Evolutionary conservation across 345 rosid species (phyloP).

Genomic region (Euphorbia peplus): DNA sequence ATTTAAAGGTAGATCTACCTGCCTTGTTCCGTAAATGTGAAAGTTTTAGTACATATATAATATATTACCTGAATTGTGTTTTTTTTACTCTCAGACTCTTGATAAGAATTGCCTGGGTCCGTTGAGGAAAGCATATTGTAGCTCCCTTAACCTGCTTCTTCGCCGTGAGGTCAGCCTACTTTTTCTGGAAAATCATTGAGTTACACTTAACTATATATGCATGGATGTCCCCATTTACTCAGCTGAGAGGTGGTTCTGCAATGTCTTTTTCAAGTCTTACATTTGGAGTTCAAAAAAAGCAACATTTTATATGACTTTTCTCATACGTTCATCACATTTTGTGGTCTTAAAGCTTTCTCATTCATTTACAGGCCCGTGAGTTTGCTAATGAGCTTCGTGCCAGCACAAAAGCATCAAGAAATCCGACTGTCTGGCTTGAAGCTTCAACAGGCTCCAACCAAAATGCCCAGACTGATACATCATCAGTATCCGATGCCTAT

Average conservation of each 20-base stretch:
- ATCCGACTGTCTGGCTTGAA: conserved; percentile 96
- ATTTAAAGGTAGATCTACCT: conserved; percentile 63
- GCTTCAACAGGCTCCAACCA: conserved; percentile 81
- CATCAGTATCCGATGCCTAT: conserved; percentile 95
- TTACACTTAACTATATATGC: not conserved
- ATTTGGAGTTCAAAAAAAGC: not conserved
- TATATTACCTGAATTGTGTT: conserved; percentile 13
- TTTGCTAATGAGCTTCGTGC: conserved; percentile 99
- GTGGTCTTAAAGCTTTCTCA: conserved; percentile 11
- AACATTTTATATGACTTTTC: not conserved
- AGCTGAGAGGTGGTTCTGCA: too few species aligned
- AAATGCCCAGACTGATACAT: conserved; percentile 59
- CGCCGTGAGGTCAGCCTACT: conserved; percentile 81
- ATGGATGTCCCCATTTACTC: not conserved
- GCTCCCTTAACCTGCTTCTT: conserved; percentile 94
- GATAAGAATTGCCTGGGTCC: conserved; percentile 86
- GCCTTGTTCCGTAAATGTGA: conserved; percentile 6
- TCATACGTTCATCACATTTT: not conserved
- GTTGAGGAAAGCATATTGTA: conserved; percentile 94
- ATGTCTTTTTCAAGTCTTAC: not conserved
- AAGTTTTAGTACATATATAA: conserved; percentile 7
- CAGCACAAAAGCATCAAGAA: conserved; percentile 91
- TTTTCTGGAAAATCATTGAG: conserved; percentile 4
- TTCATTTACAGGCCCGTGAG: conserved; percentile 83
- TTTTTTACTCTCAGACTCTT: conserved; percentile 57